A percentile compares a stretch with the other conserved stretches of the same genome.
Conservation (phyloP, 179 eudicot species). For the Beta corolliflora region DNA sequence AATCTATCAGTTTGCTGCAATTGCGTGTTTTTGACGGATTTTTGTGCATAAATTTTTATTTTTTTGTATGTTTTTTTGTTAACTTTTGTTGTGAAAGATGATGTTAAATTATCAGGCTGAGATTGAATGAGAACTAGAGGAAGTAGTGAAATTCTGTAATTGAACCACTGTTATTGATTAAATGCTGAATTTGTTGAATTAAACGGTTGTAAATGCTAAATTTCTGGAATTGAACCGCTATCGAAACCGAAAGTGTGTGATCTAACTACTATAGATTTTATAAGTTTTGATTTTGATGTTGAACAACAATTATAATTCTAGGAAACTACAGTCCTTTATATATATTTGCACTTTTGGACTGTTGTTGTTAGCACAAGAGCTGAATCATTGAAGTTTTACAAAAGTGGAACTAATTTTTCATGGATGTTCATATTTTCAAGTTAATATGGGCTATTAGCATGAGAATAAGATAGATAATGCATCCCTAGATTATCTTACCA, state of each 20-base stretch:
- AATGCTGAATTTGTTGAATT: background rate
- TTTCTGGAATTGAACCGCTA: background rate
- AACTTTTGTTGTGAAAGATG: background rate
- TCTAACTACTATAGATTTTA: background rate
- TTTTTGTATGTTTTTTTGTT: background rate
- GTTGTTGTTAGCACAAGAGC: background rate
- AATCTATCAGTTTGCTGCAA: background rate
- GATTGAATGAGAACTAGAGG: background rate
- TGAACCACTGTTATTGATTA: background rate
- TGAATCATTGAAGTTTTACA: background rate
- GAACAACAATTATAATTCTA: background rate
- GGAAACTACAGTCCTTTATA: background rate
- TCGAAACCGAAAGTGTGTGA: background rate
- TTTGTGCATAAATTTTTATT: background rate
- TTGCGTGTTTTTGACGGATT: background rate
- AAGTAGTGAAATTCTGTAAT: background rate
- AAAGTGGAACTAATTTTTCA: background rate
- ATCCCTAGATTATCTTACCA: slow-evolving; percentile 47
- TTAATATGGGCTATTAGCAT: background rate
- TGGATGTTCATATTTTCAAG: background rate
- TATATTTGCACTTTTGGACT: background rate
- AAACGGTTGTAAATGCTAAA: background rate
- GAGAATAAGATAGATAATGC: background rate
- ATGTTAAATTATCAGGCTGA: background rate
- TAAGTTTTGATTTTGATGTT: background rate